Percentiles rank a stretch among this genome's conserved stretches.
These are phyloP conservation scores for Puccinia horiana DNA, from an alignment of 1,284 basidiomycete genomes.

Conservation along the genomic window DNA sequence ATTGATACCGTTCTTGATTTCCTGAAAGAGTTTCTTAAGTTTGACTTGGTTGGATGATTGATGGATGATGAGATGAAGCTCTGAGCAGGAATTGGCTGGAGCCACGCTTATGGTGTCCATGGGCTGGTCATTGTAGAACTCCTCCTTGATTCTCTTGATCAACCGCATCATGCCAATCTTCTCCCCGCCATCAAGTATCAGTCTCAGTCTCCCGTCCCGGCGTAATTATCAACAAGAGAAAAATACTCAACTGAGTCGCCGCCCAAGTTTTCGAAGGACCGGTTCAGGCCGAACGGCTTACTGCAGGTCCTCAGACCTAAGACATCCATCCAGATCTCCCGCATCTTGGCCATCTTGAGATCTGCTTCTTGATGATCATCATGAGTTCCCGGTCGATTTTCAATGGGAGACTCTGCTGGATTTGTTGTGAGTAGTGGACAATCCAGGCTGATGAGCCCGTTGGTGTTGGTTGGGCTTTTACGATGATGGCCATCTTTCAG, in stretches of 20 bases:
- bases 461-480: neutral
- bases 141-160: slow-evolving; percentile 17
- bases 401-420: neutral
- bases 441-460: neutral
- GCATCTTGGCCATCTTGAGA: slow-evolving; percentile 25
- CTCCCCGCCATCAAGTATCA: neutral
- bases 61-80: neutral
- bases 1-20: slow-evolving; percentile 6
- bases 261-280: slow-evolving; percentile 52
- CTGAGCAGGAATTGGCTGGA: neutral
- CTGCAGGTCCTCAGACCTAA: slow-evolving; percentile 31
- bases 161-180: slow-evolving; percentile 36
- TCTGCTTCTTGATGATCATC: neutral
- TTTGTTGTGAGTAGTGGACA: too few species aligned
- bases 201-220: too few species aligned
- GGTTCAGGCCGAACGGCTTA: slow-evolving; percentile 25
- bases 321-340: slow-evolving; percentile 50
- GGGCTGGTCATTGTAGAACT: neutral
- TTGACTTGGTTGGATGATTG: neutral
- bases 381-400: neutral
- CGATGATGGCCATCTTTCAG: neutral
- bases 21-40: neutral
- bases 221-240: too few species aligned
- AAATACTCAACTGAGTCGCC: slow-evolving; percentile 53
- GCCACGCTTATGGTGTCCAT: neutral